Evolutionary conservation across 1,284 basidiomycete species (phyloP), one percentile per base, ranked within the genome.

Genomic region (Stygiomarasmius scandens): DNA sequence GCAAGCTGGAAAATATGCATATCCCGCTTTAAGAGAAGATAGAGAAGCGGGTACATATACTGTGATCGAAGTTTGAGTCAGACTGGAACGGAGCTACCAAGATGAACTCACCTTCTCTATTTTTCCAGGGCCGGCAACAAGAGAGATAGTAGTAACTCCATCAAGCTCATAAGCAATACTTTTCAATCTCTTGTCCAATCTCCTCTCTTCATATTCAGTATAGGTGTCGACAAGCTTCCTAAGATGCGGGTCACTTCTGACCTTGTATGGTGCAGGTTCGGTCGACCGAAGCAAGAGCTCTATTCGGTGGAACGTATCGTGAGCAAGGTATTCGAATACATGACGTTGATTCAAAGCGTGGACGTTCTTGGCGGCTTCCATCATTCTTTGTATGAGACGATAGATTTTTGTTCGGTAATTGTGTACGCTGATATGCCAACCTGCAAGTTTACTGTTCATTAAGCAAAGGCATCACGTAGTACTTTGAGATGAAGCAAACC

Each of bases 211-310:
- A 2, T 29, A 12, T 2, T 58, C 49, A 22, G 60, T 55, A 38
- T 63, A 67, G 10, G 55, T 57, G 2, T 63, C 49, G 1, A 57
- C 56, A 6, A 64, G 38, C 27, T 57, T 53, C 43, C 24, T 27
- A 48, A 61, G 19, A 5, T 57, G 20, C 9, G 12, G 6, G 27
- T 57, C 55, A 6, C 14, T 29, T 25, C 11, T 5, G 22, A 23
- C 23, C n/a, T 32, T 29, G 34, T 56, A 52, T 24, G 53, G 38
- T 6, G 52, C 36, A 9, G 62, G 49, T 43, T 55, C 58, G 47
- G 72, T 74, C 2, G 71, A 74, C 9, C 74, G 70, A 14, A 77
- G 62, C 1, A 77, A 61, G 12, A 73, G 65, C 51, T 77, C 76
- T 6, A 76, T 66, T 41, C 70, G 60, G 64, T 66, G 71, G 43